Conservation (phyloP, 352 stramenopile genomes). For the Pythium biforme region DNA sequence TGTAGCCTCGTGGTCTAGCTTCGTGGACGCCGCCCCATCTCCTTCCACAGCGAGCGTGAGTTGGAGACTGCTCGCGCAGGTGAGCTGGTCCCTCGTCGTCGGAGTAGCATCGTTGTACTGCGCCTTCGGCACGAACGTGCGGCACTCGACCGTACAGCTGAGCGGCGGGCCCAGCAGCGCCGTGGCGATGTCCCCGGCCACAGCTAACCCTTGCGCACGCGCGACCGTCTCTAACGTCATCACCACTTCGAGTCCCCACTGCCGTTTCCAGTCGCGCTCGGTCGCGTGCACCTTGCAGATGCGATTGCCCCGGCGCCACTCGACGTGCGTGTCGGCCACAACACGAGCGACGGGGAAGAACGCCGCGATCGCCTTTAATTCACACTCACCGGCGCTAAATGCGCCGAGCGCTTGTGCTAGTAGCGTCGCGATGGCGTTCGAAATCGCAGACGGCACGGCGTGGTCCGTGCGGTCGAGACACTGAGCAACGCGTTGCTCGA, state of each 20-base stretch:
- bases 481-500: slow-evolving; percentile 8
- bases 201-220: slow-evolving; percentile 3
- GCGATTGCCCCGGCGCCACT: slow-evolving; percentile 35
- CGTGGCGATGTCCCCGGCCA: not conserved
- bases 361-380: slow-evolving; percentile 21
- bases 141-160: slow-evolving; percentile 8
- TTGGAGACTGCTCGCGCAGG: not conserved
- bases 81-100: not conserved
- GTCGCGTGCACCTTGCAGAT: slow-evolving; percentile 31
- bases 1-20: not conserved
- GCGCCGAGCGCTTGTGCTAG: not conserved
- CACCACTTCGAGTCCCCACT: slow-evolving; percentile 42
- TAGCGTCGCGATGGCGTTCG: not conserved
- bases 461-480: slow-evolving; percentile 5
- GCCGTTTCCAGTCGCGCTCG: slow-evolving; percentile 25
- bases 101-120: slow-evolving; percentile 19
- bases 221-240: slow-evolving; percentile 20
- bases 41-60: not conserved
- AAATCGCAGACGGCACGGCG: slow-evolving; percentile 1
- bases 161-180: slow-evolving; percentile 13
- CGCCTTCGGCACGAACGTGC: slow-evolving; percentile 39
- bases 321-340: slow-evolving; percentile 2
- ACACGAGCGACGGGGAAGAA: slow-evolving; percentile 20
- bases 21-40: not conserved
- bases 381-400: not conserved